Conservation (phyloP, 192 early-diverging fungal species). For the Backusella morwellensis region DNA sequence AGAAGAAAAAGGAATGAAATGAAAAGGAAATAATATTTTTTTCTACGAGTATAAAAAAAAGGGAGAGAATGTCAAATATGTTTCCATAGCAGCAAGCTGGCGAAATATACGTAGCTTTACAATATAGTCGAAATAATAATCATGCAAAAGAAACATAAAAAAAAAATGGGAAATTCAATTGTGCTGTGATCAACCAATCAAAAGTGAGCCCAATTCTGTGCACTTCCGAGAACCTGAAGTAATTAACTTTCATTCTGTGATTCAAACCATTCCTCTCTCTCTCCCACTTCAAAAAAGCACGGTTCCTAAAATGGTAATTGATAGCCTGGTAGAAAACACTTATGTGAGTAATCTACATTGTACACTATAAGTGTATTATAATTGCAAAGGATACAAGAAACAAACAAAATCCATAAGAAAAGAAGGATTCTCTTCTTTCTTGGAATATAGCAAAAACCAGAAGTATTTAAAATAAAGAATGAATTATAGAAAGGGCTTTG, state of each 20-base stretch:
- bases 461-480: not conserved
- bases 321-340: not conserved
- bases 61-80: constrained; percentile 2
- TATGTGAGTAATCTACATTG: not conserved
- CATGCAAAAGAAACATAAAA: not conserved
- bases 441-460: not conserved
- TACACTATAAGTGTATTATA: not conserved
- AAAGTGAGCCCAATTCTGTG: not conserved
- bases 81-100: not conserved
- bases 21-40: not conserved
- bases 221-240: not conserved
- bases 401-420: not conserved
- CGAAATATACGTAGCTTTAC: not conserved
- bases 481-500: not conserved
- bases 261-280: not conserved
- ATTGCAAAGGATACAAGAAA: not conserved
- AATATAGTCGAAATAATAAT: not conserved
- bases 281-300: not conserved
- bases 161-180: not conserved
- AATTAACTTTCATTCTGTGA: not conserved
- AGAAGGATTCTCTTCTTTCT: not conserved
- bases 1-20: not conserved
- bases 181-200: not conserved
- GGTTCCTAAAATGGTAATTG: not conserved
- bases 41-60: not conserved